Base-by-base conservation (phyloP, 1,139 yeast genomes). In the Suhomyces kunorum region DNA sequence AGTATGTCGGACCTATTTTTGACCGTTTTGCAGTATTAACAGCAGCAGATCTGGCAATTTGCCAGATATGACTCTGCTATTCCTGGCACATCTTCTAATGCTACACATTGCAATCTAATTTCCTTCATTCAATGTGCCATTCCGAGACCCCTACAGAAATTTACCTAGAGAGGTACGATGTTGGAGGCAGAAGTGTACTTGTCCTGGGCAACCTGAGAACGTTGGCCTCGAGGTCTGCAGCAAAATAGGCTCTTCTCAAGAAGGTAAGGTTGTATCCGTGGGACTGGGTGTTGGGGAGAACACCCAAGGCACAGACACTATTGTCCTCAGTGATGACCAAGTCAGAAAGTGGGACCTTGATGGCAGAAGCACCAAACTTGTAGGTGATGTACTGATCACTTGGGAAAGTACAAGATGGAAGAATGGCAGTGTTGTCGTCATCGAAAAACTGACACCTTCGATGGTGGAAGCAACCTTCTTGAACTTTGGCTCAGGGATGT, bases 401-500 rank as follows among this genome's bases (percentile, higher is more conserved):
- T 19, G 44, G 41, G n/a, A 28, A 29, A 12, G 23, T 8, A 25
- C 39, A 34, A n/a, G n/a, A n/a, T n/a, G n/a, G 4, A 4, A 8
- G 18, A 40, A 31, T 11, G 16, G 12, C 8, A 36, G 17, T 5
- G 7, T 11, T 16, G 40, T 40, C 6, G 9, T 16, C 9, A 7
- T n/a, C 3, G 8, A n/a, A 11, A 22, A n/a, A n/a, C n/a, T n/a
- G 17, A 35, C 35, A 16, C 39, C 44, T 9, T 12, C 24, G 13
- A 43, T 28, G 13, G 8, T n/a, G 1, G 25, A 20, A 0, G 76
- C 80, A 41, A 81, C 59, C 4, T 54, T 51, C 11, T 77, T 59
- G 18, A 75, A 51, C n/a, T 48, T 54, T 1, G 51, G 36, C n/a
- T n/a, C n/a, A 15, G 87, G 85, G 2, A 81, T 57, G 47, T 72